These are phyloP conservation scores for Naganishia randhawae DNA, from an alignment of 768 basidiomycete genomes.

Conservation along the genomic window DNA sequence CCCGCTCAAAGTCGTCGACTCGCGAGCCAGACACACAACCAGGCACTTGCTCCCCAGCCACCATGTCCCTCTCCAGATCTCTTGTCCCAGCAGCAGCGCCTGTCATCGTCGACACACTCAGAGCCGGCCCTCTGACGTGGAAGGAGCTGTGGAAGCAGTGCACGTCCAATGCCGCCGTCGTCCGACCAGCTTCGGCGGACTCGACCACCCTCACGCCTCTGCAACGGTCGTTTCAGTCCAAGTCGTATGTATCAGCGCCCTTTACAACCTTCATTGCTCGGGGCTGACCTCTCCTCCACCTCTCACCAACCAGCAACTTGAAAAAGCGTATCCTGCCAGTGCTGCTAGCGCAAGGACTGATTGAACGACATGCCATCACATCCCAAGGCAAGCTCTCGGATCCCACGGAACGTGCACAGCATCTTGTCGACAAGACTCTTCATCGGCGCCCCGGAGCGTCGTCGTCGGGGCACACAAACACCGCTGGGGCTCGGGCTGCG, in stretches of 20 bases:
- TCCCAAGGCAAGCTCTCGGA: not conserved
- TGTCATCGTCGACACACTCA: slow-evolving; percentile 23
- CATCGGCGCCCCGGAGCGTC: not conserved
- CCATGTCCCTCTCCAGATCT: not conserved
- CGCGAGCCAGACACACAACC: not conserved
- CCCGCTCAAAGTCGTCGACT: too few species aligned
- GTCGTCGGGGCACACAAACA: not conserved
- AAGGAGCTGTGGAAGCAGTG: slow-evolving; percentile 24
- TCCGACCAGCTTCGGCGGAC: not conserved
- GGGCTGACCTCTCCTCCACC: too few species aligned
- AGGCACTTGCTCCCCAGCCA: not conserved
- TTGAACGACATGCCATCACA: slow-evolving; percentile 21
- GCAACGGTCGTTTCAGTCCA: slow-evolving; percentile 20
- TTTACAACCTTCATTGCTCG: not conserved
- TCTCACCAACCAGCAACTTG: slow-evolving; percentile 8
- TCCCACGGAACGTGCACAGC: not conserved
- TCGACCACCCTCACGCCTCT: not conserved
- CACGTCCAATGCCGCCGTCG: not conserved
- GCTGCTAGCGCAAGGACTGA: slow-evolving; percentile 15
- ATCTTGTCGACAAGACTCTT: slow-evolving; percentile 3
- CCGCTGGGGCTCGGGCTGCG: not conserved
- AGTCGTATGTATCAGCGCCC: slow-evolving; percentile 5
- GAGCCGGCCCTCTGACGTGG: slow-evolving; percentile 22
- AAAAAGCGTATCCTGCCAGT: slow-evolving; percentile 24
- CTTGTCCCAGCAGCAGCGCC: slow-evolving; percentile 27